Conservation (phyloP, 768 basidiomycete species). For the Russula lepida region DNA sequence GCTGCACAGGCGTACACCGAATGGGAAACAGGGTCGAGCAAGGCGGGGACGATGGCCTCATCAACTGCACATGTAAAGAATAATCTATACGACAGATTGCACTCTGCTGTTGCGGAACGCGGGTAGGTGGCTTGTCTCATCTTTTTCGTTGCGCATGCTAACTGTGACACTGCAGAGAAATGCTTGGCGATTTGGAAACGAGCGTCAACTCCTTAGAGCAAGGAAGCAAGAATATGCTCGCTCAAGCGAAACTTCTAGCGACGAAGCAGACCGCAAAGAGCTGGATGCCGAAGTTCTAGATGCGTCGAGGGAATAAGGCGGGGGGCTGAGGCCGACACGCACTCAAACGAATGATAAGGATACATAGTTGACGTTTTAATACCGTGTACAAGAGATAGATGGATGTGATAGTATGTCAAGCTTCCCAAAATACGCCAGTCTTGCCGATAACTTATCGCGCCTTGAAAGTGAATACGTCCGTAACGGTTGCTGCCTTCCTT, state of each 20-base stretch:
- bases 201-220: slow-evolving; percentile 55
- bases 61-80: slow-evolving; percentile 23
- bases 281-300: slow-evolving; percentile 50
- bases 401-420: neutral
- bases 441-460: slow-evolving; percentile 13
- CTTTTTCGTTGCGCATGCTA: neutral
- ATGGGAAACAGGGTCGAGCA: slow-evolving; percentile 12
- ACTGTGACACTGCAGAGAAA: slow-evolving; percentile 37
- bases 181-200: slow-evolving; percentile 52
- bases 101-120: slow-evolving; percentile 49
- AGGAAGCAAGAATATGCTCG: slow-evolving; percentile 57
- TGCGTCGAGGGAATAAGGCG: neutral
- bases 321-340: neutral
- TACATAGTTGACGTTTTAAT: neutral
- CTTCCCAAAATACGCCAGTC: slow-evolving; percentile 6
- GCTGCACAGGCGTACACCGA: slow-evolving; percentile 4
- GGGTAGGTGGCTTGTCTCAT: slow-evolving; percentile 36
- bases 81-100: slow-evolving; percentile 27
- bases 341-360: neutral
- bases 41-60: slow-evolving; percentile 18
- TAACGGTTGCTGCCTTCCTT: slow-evolving; percentile 33
- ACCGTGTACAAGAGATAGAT: neutral
- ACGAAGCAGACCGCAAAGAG: slow-evolving; percentile 53
- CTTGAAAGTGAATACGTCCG: slow-evolving; percentile 30
- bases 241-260: slow-evolving; percentile 59